Evolutionary conservation across 179 eudicot genomes (phyloP).

Genomic region (Silene coronaria): DNA sequence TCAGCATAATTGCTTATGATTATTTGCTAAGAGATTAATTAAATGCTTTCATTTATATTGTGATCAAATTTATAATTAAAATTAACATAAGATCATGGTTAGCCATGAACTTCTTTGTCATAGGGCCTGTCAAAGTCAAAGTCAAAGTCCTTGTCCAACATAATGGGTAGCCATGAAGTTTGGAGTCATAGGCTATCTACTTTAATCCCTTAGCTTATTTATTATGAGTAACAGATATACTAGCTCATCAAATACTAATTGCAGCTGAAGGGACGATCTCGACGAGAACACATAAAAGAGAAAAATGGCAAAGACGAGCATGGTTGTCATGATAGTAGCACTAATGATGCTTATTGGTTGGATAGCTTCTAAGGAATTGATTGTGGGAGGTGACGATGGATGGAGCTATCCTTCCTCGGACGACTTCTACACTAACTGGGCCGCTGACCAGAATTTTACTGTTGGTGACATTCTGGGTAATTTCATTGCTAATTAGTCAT

Average conservation of each 20-base stretch:
- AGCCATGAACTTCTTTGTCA: not conserved
- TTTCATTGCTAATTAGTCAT: not conserved
- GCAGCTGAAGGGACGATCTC: conserved; percentile 9
- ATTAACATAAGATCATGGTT: not conserved
- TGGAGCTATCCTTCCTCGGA: conserved; percentile 29
- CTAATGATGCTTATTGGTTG: conserved; percentile 3
- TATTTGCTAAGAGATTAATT: not conserved
- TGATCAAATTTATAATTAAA: not conserved
- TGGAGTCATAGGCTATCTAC: not conserved
- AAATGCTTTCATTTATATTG: not conserved
- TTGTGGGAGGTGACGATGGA: conserved; percentile 33
- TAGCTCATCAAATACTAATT: conserved; percentile 4
- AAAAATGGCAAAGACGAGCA: conserved; percentile 4
- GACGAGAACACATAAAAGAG: not conserved
- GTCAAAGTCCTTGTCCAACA: not conserved
- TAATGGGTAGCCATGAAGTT: conserved; percentile 4
- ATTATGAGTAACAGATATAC: not conserved
- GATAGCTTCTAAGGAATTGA: conserved; percentile 14
- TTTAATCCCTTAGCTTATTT: not conserved
- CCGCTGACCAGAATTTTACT: conserved; percentile 24
- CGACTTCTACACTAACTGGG: conserved; percentile 31
- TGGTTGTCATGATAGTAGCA: not conserved
- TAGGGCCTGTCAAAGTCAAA: not conserved
- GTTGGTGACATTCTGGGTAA: conserved; percentile 28
- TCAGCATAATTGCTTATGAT: not conserved